Conservation (phyloP, 2,329 filamentous ascomycete species). For the Huntiella savannae region DNA sequence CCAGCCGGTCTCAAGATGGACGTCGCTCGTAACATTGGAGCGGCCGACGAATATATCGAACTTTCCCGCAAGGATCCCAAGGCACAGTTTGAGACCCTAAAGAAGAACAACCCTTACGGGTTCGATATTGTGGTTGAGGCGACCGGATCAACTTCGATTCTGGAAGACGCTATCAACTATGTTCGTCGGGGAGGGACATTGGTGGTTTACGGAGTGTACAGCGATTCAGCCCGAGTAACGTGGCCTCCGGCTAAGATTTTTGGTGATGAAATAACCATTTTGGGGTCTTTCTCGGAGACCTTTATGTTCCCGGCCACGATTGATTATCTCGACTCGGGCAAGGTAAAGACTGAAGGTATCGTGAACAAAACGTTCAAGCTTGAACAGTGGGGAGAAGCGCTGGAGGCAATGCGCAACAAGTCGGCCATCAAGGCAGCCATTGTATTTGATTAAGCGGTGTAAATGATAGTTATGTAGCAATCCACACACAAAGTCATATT, state of each 20-base stretch:
- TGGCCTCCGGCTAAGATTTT: slow-evolving; percentile 59
- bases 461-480: too few relatives aligned
- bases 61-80: slow-evolving; percentile 34
- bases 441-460: slow-evolving; percentile 32
- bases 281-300: slow-evolving; percentile 55
- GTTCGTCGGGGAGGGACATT: slow-evolving; percentile 52
- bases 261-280: slow-evolving; percentile 48
- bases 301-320: slow-evolving; percentile 46
- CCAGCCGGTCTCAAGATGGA: slow-evolving; percentile 53
- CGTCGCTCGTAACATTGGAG: slow-evolving; percentile 37
- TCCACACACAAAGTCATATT: too few relatives aligned
- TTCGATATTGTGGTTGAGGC: slow-evolving; percentile 57
- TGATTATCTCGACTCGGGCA: slow-evolving; percentile 36
- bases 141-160: slow-evolving; percentile 47
- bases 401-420: slow-evolving; percentile 55
- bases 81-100: slow-evolving; percentile 42
- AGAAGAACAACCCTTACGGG: slow-evolving; percentile 47
- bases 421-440: slow-evolving; percentile 57
- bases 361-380: slow-evolving; percentile 56
- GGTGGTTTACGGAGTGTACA: slow-evolving; percentile 54
- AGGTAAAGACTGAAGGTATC: slow-evolving; percentile 45
- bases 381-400: slow-evolving; percentile 52
- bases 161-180: slow-evolving; percentile 54
- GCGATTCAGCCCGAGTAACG: slow-evolving; percentile 38
- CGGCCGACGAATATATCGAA: slow-evolving; percentile 34